A percentile compares a stretch with the other conserved stretches of the same genome.
These are phyloP conservation scores for Candida quercuum DNA, from an alignment of 805 yeast species.

Conservation along the genomic window DNA sequence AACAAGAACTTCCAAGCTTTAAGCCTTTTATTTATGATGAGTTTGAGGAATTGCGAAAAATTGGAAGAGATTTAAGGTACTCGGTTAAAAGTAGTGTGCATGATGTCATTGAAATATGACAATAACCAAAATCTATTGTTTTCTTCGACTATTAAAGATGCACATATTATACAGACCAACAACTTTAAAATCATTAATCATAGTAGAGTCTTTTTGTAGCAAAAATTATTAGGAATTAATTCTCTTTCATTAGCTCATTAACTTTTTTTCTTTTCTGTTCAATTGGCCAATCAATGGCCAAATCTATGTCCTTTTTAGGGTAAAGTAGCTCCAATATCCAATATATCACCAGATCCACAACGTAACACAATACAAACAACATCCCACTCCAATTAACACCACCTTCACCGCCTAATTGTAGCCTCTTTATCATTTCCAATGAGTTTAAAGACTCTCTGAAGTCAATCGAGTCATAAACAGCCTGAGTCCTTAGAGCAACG, in stretches of 20 bases:
- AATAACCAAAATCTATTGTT: neutral
- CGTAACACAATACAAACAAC: slow-evolving; percentile 71
- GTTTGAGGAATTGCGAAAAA: slow-evolving; percentile 14
- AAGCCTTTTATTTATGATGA: slow-evolving; percentile 6
- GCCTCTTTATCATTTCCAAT: slow-evolving; percentile 53
- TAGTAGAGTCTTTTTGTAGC: too few relatives aligned
- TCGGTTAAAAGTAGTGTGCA: slow-evolving; percentile 3
- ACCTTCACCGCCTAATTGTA: slow-evolving; percentile 55
- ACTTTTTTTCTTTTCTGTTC: slow-evolving; percentile 11
- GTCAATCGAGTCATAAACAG: slow-evolving; percentile 59
- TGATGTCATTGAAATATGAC: slow-evolving; percentile 1
- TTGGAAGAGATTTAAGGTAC: slow-evolving; percentile 15
- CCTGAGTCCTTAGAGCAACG: slow-evolving; percentile 81
- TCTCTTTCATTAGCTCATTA: neutral
- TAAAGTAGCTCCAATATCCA: slow-evolving; percentile 60
- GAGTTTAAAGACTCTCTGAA: slow-evolving; percentile 30
- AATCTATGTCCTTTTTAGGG: slow-evolving; percentile 69
- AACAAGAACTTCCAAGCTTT: slow-evolving; percentile 5
- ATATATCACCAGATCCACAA: slow-evolving; percentile 70
- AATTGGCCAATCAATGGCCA: slow-evolving; percentile 82
- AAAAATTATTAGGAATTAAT: too few relatives aligned
- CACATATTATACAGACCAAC: too few relatives aligned
- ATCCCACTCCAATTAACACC: slow-evolving; percentile 69
- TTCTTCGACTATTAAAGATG: neutral
- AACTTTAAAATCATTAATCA: too few relatives aligned